A percentile compares a stretch with the other conserved stretches of the same genome.
Conservation (phyloP, 2,329 filamentous ascomycete species). For the Botrytis pseudocinerea region DNA sequence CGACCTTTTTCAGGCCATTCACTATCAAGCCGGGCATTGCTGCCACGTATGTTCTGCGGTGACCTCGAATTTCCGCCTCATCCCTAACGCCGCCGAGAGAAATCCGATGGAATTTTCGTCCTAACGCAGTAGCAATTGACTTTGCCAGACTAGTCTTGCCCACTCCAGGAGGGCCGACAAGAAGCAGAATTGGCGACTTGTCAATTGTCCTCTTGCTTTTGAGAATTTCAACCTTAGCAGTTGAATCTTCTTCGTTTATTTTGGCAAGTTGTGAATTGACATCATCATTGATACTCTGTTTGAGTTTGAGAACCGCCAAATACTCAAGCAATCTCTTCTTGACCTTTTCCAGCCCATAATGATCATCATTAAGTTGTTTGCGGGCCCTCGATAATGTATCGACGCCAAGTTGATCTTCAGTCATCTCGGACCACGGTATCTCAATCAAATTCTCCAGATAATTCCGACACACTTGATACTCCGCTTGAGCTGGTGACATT, state of each 20-base stretch:
- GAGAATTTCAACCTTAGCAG: conserved; percentile 67
- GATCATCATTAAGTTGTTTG: conserved; percentile 91
- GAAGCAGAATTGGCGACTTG: conserved; percentile 91
- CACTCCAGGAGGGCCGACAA: conserved; percentile 90
- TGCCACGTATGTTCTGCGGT: conserved; percentile 92
- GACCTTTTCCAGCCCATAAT: conserved; percentile 94
- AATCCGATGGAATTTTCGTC: conserved; percentile 94
- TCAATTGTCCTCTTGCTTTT: conserved; percentile 84
- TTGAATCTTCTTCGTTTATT: conserved; percentile 57
- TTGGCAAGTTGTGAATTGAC: conserved; percentile 76
- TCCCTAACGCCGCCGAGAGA: conserved; percentile 94
- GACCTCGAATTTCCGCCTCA: conserved; percentile 94
- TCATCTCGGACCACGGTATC: conserved; percentile 85
- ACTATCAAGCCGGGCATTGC: conserved; percentile 98
- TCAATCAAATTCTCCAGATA: conserved; percentile 93
- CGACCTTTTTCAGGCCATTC: conserved; percentile 90
- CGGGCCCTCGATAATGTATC: conserved; percentile 78
- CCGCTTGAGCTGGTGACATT: conserved; percentile 94
- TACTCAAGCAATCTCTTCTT: conserved; percentile 97
- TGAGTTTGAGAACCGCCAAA: conserved; percentile 90
- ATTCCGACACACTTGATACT: conserved; percentile 89
- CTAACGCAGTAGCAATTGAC: conserved; percentile 87
- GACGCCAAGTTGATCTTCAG: conserved; percentile 80
- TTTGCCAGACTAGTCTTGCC: conserved; percentile 95
- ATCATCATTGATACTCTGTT: conserved; percentile 84